Evolutionary conservation across 306 rosid genomes (phyloP).

Genomic region (Malus asiatica): DNA sequence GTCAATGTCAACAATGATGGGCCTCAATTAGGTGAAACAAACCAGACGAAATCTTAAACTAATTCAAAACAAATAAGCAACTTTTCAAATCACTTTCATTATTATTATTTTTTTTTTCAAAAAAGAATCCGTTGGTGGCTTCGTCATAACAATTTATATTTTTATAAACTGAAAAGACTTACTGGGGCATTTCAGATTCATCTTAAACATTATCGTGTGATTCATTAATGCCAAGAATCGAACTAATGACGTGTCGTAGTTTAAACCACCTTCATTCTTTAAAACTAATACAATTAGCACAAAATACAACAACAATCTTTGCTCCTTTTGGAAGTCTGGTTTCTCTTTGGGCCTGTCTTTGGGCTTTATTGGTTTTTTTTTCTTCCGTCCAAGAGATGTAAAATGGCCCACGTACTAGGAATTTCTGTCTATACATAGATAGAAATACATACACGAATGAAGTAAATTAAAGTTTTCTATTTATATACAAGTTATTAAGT

Average conservation of each 20-base stretch:
- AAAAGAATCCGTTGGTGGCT: rapidly evolving
- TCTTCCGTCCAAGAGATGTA: not conserved
- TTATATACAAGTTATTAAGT: not conserved
- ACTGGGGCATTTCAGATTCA: too few species aligned
- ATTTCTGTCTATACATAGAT: not conserved
- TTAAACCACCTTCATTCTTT: too few species aligned
- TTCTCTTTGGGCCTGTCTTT: not conserved
- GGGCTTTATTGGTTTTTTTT: not conserved
- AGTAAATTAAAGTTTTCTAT: too few species aligned
- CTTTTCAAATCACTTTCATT: too few species aligned
- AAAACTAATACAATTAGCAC: too few species aligned
- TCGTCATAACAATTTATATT: rapidly evolving
- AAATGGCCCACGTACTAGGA: not conserved
- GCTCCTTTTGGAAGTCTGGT: not conserved
- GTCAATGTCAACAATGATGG: constrained; percentile 27
- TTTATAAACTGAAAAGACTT: rapidly evolving
- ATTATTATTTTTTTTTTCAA: too few species aligned
- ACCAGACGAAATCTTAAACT: constrained; percentile 5
- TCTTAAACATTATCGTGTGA: too few species aligned
- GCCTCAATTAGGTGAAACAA: constrained; percentile 12
- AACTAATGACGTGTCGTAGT: too few species aligned
- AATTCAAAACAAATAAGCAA: not conserved
- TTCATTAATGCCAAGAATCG: rapidly evolving
- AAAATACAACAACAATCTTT: not conserved
- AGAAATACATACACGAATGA: not conserved